A percentile compares a stretch with the other conserved stretches of the same genome.
phyloP scores from a whole-genome alignment of 257 asterid species.

The Scutellaria galericulata region DNA sequence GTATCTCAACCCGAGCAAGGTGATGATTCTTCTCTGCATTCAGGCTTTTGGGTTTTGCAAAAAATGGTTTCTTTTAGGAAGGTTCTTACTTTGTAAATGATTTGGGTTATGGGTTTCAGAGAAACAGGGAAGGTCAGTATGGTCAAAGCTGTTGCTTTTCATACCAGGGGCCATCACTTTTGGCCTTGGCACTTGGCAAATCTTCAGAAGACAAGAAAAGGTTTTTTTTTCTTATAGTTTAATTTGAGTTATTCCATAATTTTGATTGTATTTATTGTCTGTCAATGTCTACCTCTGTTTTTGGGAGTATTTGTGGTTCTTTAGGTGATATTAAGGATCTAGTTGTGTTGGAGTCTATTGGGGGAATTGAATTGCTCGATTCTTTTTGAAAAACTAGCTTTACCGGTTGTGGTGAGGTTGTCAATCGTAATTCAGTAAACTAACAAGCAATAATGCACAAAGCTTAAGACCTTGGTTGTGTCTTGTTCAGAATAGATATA shows the following conservation, averaged over 20 bases:
- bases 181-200: conserved; percentile 98
- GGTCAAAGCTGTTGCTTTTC: conserved; percentile 88
- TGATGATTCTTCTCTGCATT: neutral
- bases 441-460: neutral
- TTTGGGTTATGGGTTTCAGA: conserved; percentile 50
- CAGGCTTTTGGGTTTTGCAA: neutral
- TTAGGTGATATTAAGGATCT: conserved; percentile 18
- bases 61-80: neutral
- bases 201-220: conserved; percentile 91
- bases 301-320: neutral
- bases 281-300: neutral
- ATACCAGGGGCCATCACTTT: conserved; percentile 88
- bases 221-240: conserved; percentile 33
- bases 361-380: neutral
- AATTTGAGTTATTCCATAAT: conserved; percentile 4
- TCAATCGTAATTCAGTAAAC: neutral
- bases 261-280: neutral
- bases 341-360: neutral
- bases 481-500: neutral
- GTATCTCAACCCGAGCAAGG: conserved; percentile 56
- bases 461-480: neutral
- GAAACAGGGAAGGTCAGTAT: conserved; percentile 57
- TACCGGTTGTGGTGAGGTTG: neutral
- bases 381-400: neutral
- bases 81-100: conserved; percentile 14